These are phyloP conservation scores for Tetradesmus obliquus DNA, from an alignment of 139 green algal species.

Conservation along the genomic window DNA sequence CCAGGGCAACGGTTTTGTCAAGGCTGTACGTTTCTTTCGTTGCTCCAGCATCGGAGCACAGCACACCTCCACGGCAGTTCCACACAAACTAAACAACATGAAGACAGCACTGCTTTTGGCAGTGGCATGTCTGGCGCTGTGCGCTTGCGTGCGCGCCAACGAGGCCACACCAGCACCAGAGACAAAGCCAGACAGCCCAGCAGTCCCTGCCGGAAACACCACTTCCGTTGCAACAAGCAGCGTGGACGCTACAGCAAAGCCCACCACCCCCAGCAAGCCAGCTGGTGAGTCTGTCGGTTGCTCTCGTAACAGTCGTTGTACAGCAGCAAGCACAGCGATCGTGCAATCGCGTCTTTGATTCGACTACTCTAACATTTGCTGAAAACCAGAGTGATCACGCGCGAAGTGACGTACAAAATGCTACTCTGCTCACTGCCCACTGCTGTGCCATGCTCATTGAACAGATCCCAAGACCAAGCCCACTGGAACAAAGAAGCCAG, in stretches of 20 bases:
- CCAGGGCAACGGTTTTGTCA: neutral
- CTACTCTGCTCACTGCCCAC: neutral
- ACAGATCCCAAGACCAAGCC: neutral
- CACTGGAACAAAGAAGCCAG: neutral
- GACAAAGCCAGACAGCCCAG: neutral
- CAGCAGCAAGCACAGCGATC: neutral
- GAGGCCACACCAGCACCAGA: neutral
- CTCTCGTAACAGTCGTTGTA: neutral
- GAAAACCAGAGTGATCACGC: no score
- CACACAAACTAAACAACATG: neutral
- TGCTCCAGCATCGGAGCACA: neutral
- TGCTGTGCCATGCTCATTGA: neutral
- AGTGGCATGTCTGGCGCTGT: constrained; percentile 26
- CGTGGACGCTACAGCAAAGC: neutral
- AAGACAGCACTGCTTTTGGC: neutral
- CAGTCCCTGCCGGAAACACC: neutral
- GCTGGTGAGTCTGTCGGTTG: neutral
- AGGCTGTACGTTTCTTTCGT: neutral
- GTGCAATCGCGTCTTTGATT: no score
- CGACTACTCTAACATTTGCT: no score
- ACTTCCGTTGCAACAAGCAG: neutral
- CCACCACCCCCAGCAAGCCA: neutral
- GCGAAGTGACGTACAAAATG: neutral
- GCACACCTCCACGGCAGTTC: neutral
- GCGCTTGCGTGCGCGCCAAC: neutral